These are phyloP conservation scores for Pleurotus djamor DNA, from an alignment of 768 basidiomycete species.

Conservation along the genomic window DNA sequence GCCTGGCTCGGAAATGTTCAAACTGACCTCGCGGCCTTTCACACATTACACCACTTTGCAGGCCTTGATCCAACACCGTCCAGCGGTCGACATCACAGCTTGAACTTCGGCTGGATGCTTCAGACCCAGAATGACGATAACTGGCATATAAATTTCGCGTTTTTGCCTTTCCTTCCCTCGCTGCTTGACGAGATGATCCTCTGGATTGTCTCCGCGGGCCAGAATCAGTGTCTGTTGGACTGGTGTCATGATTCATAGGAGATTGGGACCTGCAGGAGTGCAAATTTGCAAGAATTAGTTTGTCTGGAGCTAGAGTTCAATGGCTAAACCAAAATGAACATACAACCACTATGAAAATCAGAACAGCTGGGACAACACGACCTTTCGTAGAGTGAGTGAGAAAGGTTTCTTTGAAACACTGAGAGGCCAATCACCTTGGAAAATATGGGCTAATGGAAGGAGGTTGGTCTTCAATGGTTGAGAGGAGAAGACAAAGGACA, in stretches of 20 bases:
- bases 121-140: not conserved
- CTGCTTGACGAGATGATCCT: conserved; percentile 1
- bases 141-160: not conserved
- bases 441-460: not conserved
- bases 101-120: not conserved
- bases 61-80: not conserved
- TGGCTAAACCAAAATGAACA: not conserved
- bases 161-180: not conserved
- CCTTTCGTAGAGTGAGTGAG: too few species aligned
- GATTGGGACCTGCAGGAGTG: not conserved
- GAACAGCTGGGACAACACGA: not conserved
- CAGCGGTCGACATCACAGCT: not conserved
- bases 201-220: not conserved
- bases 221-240: not conserved
- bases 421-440: not conserved
- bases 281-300: not conserved
- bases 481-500: not conserved
- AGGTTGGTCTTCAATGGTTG: not conserved
- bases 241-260: not conserved
- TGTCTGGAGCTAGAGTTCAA: conserved; percentile 3
- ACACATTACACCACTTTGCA: not conserved
- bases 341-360: not conserved
- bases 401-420: too few species aligned
- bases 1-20: not conserved
- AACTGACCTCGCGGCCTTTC: not conserved